Conservation (phyloP, 306 rosid genomes). For the Lathyrus oleraceus region DNA sequence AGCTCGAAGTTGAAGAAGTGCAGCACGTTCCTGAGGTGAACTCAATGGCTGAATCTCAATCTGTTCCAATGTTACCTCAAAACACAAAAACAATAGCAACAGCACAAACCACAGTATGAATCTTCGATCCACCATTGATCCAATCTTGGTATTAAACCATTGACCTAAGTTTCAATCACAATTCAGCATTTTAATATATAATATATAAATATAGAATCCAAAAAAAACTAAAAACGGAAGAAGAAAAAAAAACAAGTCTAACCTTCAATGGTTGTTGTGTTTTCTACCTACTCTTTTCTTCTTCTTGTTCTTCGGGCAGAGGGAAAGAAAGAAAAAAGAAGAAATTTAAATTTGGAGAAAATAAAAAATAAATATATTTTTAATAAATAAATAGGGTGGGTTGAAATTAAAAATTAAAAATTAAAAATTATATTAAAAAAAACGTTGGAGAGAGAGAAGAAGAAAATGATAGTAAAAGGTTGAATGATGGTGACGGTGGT, state of each 20-base stretch:
- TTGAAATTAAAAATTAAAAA: constrained; percentile 12
- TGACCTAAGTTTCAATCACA: constrained; percentile 31
- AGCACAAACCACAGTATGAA: constrained; percentile 40
- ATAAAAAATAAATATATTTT: constrained; percentile 6
- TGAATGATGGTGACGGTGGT: background rate
- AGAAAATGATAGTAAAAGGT: background rate
- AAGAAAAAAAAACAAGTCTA: too few species aligned
- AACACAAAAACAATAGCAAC: constrained; percentile 47
- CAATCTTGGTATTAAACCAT: constrained; percentile 5
- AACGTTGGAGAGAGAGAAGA: constrained; percentile 7
- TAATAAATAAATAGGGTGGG: constrained; percentile 10
- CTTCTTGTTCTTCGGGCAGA: constrained; percentile 38
- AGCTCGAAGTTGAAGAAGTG: constrained; percentile 70
- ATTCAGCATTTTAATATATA: background rate
- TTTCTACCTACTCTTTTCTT: background rate
- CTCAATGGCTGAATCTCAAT: constrained; percentile 56
- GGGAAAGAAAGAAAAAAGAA: constrained; percentile 29
- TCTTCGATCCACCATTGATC: constrained; percentile 54
- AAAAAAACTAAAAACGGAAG: too few species aligned
- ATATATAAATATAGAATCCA: too few species aligned
- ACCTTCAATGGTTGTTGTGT: too few species aligned
- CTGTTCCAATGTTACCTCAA: constrained; percentile 69
- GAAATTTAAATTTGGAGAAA: constrained; percentile 33
- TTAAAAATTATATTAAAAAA: constrained; percentile 2
- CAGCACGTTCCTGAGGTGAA: constrained; percentile 39